phyloP scores from a whole-genome alignment of 331 rosid species.

The Acacia pycnantha region DNA sequence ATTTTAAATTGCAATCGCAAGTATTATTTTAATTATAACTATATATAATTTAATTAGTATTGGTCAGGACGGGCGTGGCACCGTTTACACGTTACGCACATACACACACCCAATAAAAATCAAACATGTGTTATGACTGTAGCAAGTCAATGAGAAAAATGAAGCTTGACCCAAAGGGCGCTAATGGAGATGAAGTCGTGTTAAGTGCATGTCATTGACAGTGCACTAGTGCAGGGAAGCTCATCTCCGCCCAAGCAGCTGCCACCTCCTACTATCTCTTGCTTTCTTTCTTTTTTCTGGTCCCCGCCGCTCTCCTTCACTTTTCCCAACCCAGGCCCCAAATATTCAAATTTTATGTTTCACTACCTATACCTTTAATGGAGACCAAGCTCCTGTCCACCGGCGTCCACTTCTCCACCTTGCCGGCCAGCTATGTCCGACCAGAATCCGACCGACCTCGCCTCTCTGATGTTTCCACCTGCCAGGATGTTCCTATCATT shows the following conservation, averaged over 20 bases:
- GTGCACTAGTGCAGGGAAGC: neutral
- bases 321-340: neutral
- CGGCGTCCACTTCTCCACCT: constrained; percentile 41
- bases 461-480: constrained; percentile 51
- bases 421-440: constrained; percentile 72
- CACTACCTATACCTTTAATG: constrained; percentile 30
- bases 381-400: constrained; percentile 58
- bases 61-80: neutral
- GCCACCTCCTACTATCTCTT: neutral
- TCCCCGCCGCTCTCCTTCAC: neutral
- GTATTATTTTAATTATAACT: no score
- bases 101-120: neutral
- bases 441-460: constrained; percentile 89
- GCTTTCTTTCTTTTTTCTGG: accelerated
- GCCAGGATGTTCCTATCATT: constrained; percentile 67
- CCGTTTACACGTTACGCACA: neutral
- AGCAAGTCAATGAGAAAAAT: neutral
- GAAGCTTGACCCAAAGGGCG: neutral
- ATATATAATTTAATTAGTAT: no score
- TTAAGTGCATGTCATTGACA: neutral
- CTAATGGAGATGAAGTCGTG: neutral
- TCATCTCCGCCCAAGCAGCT: neutral
- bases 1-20: no score
- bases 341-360: neutral
- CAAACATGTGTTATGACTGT: neutral